Evolutionary conservation across 257 asterid genomes (phyloP).

Genomic region (Perilla frutescens): DNA sequence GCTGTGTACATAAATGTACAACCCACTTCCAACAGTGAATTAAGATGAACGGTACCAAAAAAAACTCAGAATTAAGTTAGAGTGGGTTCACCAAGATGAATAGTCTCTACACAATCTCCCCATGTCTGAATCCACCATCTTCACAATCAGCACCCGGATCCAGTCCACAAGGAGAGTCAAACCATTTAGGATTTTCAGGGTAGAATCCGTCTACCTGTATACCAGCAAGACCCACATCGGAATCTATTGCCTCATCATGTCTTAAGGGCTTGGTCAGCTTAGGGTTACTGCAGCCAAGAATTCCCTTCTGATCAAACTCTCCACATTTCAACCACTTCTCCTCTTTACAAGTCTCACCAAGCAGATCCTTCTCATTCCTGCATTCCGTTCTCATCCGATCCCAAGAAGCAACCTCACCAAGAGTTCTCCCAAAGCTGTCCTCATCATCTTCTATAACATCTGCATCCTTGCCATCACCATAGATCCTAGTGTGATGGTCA

Average conservation of each 20-base stretch:
- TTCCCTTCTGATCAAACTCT: slow-evolving; percentile 75
- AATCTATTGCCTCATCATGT: slow-evolving; percentile 70
- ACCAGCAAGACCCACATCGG: slow-evolving; percentile 82
- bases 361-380: slow-evolving; percentile 72
- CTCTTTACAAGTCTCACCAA: slow-evolving; percentile 75
- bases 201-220: slow-evolving; percentile 85
- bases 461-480: slow-evolving; percentile 79
- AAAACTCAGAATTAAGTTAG: slow-evolving; percentile 50
- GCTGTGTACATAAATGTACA: slow-evolving; percentile 48
- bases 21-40: slow-evolving; percentile 52
- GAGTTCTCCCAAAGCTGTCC: slow-evolving; percentile 96
- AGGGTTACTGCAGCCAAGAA: slow-evolving; percentile 59
- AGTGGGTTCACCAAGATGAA: slow-evolving; percentile 64
- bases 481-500: slow-evolving; percentile 71
- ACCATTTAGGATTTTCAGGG: slow-evolving; percentile 95
- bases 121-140: slow-evolving; percentile 79
- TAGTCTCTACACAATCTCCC: slow-evolving; percentile 68
- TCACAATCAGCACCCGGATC: slow-evolving; percentile 80
- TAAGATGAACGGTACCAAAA: slow-evolving; percentile 36
- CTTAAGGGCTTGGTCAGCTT: slow-evolving; percentile 52
- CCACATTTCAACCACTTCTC: slow-evolving; percentile 88
- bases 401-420: slow-evolving; percentile 98
- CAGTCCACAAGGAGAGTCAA: slow-evolving; percentile 86
- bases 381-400: slow-evolving; percentile 77
- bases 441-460: slow-evolving; percentile 93